phyloP scores from a whole-genome alignment of 345 rosid genomes.

The Salix brachista region DNA sequence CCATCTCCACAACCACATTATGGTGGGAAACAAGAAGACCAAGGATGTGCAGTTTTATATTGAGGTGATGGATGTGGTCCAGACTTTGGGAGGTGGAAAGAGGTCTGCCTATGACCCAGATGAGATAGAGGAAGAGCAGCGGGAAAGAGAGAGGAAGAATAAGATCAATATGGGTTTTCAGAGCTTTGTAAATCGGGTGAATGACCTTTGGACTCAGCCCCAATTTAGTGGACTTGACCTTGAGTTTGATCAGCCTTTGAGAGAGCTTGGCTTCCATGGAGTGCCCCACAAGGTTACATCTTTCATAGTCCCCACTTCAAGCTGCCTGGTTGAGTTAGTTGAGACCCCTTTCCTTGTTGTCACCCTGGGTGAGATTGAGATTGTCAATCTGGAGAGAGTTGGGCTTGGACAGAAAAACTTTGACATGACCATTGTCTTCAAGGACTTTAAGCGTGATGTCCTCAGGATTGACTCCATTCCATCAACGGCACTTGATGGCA shows the following conservation, averaged over 20 bases:
- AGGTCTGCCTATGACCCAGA: slow-evolving; percentile 93
- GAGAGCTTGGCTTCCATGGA: slow-evolving; percentile 90
- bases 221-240: slow-evolving; percentile 71
- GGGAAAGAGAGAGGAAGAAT: slow-evolving; percentile 85
- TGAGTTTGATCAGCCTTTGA: slow-evolving; percentile 88
- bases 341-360: slow-evolving; percentile 85
- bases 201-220: slow-evolving; percentile 80
- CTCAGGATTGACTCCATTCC: slow-evolving; percentile 74
- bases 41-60: slow-evolving; percentile 87
- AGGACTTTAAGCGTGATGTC: slow-evolving; percentile 84
- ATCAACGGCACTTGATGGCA: slow-evolving; percentile 67
- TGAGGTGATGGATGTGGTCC: slow-evolving; percentile 90
- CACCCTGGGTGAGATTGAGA: slow-evolving; percentile 78
- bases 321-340: slow-evolving; percentile 77
- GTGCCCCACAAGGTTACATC: slow-evolving; percentile 74
- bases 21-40: slow-evolving; percentile 88
- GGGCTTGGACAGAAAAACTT: slow-evolving; percentile 87
- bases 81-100: slow-evolving; percentile 78
- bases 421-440: slow-evolving; percentile 80
- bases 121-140: slow-evolving; percentile 86
- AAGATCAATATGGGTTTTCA: slow-evolving; percentile 82
- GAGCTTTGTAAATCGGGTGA: slow-evolving; percentile 68
- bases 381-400: slow-evolving; percentile 87
- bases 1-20: slow-evolving; percentile 82
- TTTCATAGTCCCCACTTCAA: slow-evolving; percentile 82